These are phyloP conservation scores for Nemania diffusa DNA, from an alignment of 2,329 filamentous ascomycete species.

Conservation along the genomic window DNA sequence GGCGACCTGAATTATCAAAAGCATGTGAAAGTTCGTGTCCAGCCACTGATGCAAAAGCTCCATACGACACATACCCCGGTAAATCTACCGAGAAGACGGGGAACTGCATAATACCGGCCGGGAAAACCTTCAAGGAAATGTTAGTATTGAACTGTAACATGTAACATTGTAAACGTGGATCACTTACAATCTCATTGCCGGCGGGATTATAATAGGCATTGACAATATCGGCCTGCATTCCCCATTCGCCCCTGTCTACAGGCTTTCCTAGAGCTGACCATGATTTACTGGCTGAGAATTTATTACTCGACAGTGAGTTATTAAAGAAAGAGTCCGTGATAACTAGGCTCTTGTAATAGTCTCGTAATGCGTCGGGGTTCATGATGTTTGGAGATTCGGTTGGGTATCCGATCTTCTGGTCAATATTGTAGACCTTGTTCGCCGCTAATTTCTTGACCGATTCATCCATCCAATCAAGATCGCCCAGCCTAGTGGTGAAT, in stretches of 20 bases:
- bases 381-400: constrained; percentile 69
- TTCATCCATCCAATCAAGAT: constrained; percentile 69
- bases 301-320: constrained; percentile 62
- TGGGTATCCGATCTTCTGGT: constrained; percentile 73
- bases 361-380: constrained; percentile 61
- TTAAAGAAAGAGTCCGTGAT: constrained; percentile 65
- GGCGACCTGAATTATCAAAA: constrained; percentile 72
- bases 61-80: constrained; percentile 66
- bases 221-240: constrained; percentile 67
- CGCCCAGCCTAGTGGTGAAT: constrained; percentile 62
- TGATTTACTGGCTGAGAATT: constrained; percentile 55
- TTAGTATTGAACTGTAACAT: constrained; percentile 11
- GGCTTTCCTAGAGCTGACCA: constrained; percentile 70
- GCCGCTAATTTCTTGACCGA: constrained; percentile 66
- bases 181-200: constrained; percentile 66
- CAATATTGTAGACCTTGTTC: constrained; percentile 71
- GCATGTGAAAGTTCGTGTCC: constrained; percentile 74
- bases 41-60: constrained; percentile 70
- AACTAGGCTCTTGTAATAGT: constrained; percentile 64
- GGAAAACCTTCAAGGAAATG: constrained; percentile 57
- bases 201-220: constrained; percentile 71
- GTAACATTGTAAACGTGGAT: neutral
- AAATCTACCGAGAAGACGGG: constrained; percentile 67
- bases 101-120: constrained; percentile 73
- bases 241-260: constrained; percentile 68